Evolutionary conservation across 148 eudicot genomes (phyloP).

Genomic region (Euryodendron excelsum): DNA sequence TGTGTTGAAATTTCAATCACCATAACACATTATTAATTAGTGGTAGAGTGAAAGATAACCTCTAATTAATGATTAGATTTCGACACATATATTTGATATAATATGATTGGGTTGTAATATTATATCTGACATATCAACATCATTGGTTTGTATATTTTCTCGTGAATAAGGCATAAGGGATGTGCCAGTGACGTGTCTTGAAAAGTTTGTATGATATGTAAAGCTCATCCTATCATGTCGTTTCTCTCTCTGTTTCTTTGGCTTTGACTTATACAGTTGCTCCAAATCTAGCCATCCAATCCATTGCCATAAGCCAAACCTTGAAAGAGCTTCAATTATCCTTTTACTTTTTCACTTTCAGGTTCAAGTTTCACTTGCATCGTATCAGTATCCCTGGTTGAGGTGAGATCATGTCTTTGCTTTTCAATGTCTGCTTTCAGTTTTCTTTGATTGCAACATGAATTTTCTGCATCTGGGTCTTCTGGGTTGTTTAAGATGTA

Average conservation of each 20-base stretch:
- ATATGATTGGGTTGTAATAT: too few species aligned
- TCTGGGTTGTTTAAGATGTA: not conserved
- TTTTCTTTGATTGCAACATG: not conserved
- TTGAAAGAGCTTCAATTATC: not conserved
- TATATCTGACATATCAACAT: too few species aligned
- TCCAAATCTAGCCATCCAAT: not conserved
- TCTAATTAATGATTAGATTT: too few species aligned
- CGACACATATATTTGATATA: too few species aligned
- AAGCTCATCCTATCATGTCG: too few species aligned
- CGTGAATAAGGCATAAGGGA: too few species aligned
- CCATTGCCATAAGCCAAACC: not conserved
- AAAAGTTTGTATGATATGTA: too few species aligned
- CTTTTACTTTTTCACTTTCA: not conserved
- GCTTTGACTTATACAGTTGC: not conserved
- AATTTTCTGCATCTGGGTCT: constrained; percentile 4
- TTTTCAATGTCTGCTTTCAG: not conserved
- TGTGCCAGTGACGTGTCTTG: too few species aligned
- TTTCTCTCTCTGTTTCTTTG: not conserved
- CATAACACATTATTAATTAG: too few species aligned
- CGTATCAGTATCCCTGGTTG: not conserved
- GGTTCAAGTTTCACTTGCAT: not conserved
- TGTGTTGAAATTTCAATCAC: too few species aligned
- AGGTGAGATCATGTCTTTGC: not conserved
- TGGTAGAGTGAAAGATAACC: too few species aligned
- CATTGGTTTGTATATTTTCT: too few species aligned